Evolutionary conservation across 495 filamentous ascomycete species (phyloP).

Genomic region (Xylaria palmicola): DNA sequence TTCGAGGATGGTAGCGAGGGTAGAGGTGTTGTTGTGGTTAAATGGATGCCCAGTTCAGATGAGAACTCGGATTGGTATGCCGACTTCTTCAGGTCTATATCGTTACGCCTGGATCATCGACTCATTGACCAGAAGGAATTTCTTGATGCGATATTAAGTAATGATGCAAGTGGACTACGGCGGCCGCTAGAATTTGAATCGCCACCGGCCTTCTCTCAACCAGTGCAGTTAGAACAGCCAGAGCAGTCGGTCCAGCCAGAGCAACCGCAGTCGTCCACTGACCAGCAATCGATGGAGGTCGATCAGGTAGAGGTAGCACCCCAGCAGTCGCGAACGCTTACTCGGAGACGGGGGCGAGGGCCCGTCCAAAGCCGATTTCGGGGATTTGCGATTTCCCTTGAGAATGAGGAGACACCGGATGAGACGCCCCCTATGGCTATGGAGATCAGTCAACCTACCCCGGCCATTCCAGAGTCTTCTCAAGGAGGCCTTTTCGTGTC

Average conservation of each 20-base stretch:
- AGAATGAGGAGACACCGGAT: slow-evolving; percentile 29
- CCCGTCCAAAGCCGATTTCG: slow-evolving; percentile 65
- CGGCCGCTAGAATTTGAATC: slow-evolving; percentile 54
- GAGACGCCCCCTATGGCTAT: slow-evolving; percentile 6
- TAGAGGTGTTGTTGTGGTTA: slow-evolving; percentile 76
- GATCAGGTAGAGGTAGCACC: slow-evolving; percentile 23
- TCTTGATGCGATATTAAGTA: slow-evolving; percentile 80
- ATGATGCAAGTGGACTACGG: slow-evolving; percentile 68
- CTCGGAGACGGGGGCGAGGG: slow-evolving; percentile 35
- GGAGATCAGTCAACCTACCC: slow-evolving; percentile 3
- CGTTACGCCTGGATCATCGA: slow-evolving; percentile 69
- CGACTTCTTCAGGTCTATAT: slow-evolving; percentile 64
- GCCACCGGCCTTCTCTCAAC: slow-evolving; percentile 18
- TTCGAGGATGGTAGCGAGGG: slow-evolving; percentile 61
- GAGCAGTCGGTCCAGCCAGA: too few species aligned
- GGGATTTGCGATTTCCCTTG: slow-evolving; percentile 57
- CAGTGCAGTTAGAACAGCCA: too few species aligned
- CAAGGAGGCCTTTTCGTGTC: slow-evolving; percentile 42
- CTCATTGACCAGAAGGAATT: slow-evolving; percentile 91
- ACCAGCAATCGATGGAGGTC: slow-evolving; percentile 34
- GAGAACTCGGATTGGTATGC: slow-evolving; percentile 66
- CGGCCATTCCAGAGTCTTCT: slow-evolving; percentile 16
- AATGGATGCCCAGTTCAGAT: slow-evolving; percentile 63
- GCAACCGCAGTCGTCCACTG: slow-evolving; percentile 7
- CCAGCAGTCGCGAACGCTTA: slow-evolving; percentile 2